Evolutionary conservation across 176 grass and related monocot species (phyloP), one percentile per base, ranked within the genome.

Genomic region (Saccharum spontaneum): DNA sequence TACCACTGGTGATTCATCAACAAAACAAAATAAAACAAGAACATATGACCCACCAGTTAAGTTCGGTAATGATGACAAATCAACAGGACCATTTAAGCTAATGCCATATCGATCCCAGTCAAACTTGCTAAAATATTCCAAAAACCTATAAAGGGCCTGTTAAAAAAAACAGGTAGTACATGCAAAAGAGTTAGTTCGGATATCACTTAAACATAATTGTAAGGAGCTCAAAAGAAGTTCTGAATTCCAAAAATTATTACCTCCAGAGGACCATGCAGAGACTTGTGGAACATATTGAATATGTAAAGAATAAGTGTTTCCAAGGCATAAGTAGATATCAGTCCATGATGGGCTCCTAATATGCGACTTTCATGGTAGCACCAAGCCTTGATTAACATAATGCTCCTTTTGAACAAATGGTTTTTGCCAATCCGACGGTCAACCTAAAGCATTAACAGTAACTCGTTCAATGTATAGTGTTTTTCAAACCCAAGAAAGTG

Each of bases 91-190:
- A 52, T 87, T 73, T 26, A 98, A 73, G 90, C 89, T 95, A 15
- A 98, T 36, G 57, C 83, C 86, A 72, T 95, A 87, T 2, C 81
- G 92, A 31, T 92, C 73, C 91, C 96, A 95, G 30, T 98, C 89
- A 57, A 98, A 98, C 81, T 89, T 98, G 87, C 96, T 92, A 57
- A 89, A 94, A 81, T 95, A 98, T 55, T 95, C 91, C 83, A 98
- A 88, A 90, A 98, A 98, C 74, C 22, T 92, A 73, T 95, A 92
- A 28, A 98, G 41, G 68, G 77, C 95, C 92, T 98, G 79, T 80
- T 64, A 64, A 86, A 89, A 4, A 88, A 71, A 67, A 37, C 57
- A 52, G 62, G 48, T n/a, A 79, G 46, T 31, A 75, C 15, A 76
- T 54, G 13, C 17, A 79, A 33, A 79, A 55, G n/a, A 50, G 20